A percentile compares a stretch with the other conserved stretches of the same genome.
Evolutionary conservation across 495 filamentous ascomycete genomes (phyloP).

Genomic region (Jackrogersella minutella): DNA sequence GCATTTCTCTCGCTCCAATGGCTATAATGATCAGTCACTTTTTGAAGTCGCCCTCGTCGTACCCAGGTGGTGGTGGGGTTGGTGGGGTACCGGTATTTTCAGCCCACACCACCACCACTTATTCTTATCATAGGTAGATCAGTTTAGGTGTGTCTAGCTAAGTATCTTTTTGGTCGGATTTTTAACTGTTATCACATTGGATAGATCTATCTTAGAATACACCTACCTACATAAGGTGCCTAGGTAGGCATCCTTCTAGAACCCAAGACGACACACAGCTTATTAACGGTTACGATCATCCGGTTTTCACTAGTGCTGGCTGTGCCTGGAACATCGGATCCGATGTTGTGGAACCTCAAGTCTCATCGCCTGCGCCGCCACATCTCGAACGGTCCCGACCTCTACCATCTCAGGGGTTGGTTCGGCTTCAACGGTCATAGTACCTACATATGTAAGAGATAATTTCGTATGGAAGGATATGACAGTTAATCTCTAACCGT

Average conservation of each 20-base stretch:
- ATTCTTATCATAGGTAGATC: slow-evolving; percentile 17
- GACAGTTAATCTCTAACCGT: background rate
- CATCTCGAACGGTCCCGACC: slow-evolving; percentile 10
- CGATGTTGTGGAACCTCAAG: slow-evolving; percentile 29
- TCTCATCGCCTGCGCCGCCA: slow-evolving; percentile 9
- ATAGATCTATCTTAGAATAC: slow-evolving; percentile 5
- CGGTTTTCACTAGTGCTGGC: slow-evolving; percentile 15
- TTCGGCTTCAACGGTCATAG: slow-evolving; percentile 4
- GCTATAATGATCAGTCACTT: slow-evolving; percentile 17
- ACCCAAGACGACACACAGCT: slow-evolving; percentile 7
- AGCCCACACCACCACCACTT: slow-evolving; percentile 25
- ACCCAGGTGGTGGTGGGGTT: slow-evolving; percentile 17
- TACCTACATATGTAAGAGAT: background rate
- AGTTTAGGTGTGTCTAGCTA: background rate
- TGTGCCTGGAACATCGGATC: slow-evolving; percentile 34
- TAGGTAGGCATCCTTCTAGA: slow-evolving; percentile 29
- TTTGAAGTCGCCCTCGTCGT: background rate
- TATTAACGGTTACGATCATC: slow-evolving; percentile 27
- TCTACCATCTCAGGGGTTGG: background rate
- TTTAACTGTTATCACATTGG: slow-evolving; percentile 26
- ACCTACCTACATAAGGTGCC: too few species aligned
- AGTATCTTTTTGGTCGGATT: slow-evolving; percentile 1
- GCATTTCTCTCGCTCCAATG: slow-evolving; percentile 1
- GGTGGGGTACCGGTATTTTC: background rate
- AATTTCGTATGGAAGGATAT: background rate